A percentile compares a stretch with the other conserved stretches of the same genome.
Evolutionary conservation across 306 rosid species (phyloP).

Genomic region (Cicer bijugum): DNA sequence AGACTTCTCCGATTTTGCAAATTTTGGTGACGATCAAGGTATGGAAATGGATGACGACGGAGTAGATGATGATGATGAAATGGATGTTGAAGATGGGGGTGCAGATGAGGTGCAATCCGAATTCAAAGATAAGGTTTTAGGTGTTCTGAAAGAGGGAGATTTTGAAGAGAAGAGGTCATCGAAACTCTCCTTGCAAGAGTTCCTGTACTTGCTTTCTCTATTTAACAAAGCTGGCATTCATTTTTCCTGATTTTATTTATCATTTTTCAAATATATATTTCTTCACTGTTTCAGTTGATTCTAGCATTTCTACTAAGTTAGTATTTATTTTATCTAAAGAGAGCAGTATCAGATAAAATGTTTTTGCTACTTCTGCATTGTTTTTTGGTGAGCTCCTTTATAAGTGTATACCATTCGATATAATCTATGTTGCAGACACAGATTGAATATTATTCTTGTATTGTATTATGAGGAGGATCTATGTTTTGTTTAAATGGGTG

Average conservation of each 20-base stretch:
- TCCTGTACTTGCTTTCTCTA: conserved; percentile 71
- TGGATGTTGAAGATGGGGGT: conserved; percentile 66
- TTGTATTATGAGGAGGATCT: conserved; percentile 2
- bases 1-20: conserved; percentile 53
- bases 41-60: conserved; percentile 66
- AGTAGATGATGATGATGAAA: conserved; percentile 58
- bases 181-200: conserved; percentile 79
- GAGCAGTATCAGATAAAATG: not conserved
- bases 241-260: conserved; percentile 57
- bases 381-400: conserved; percentile 29
- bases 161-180: conserved; percentile 90
- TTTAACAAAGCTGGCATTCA: conserved; percentile 86
- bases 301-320: not conserved
- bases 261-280: not conserved
- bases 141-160: conserved; percentile 76
- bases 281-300: not conserved
- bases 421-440: not conserved
- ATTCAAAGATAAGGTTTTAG: conserved; percentile 75
- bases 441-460: not conserved
- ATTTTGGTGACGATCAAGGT: conserved; percentile 55
- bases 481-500: not conserved
- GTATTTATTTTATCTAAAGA: not conserved
- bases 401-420: not conserved
- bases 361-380: not conserved
- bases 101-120: conserved; percentile 71